phyloP scores from a whole-genome alignment of 2,329 filamentous ascomycete genomes.

The Aspergillus cejpii region DNA sequence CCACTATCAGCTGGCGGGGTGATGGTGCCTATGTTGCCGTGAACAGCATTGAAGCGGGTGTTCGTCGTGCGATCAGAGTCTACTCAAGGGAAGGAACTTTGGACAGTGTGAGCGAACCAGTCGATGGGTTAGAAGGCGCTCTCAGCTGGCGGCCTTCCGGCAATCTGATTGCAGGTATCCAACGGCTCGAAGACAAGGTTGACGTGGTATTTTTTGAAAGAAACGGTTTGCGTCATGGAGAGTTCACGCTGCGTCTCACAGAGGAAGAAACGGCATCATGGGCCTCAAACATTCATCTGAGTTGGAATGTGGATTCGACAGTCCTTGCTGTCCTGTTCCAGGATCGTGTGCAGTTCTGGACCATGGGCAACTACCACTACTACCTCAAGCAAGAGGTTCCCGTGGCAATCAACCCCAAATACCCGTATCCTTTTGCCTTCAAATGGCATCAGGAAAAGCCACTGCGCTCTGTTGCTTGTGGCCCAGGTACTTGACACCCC shows the following conservation, averaged over 20 bases:
- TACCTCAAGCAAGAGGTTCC: conserved; percentile 88
- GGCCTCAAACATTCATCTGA: conserved; percentile 57
- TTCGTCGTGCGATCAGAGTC: conserved; percentile 74
- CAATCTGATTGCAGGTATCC: conserved; percentile 82
- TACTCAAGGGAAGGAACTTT: conserved; percentile 85
- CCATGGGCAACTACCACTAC: conserved; percentile 95
- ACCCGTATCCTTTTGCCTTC: conserved; percentile 26
- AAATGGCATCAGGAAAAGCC: conserved; percentile 83
- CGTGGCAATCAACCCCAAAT: conserved; percentile 29
- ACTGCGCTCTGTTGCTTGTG: conserved; percentile 57
- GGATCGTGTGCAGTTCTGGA: conserved; percentile 85
- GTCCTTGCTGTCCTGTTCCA: conserved; percentile 74
- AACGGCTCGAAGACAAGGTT: conserved; percentile 60
- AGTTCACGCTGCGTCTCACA: conserved; percentile 71
- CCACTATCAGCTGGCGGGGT: conserved; percentile 83
- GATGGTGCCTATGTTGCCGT: conserved; percentile 88
- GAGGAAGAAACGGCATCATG: conserved; percentile 52
- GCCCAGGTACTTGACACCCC: conserved; percentile 37
- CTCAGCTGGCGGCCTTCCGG: conserved; percentile 89
- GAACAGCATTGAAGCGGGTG: conserved; percentile 64
- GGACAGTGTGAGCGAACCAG: conserved; percentile 89
- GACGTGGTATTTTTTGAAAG: conserved; percentile 94
- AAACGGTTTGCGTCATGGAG: conserved; percentile 92
- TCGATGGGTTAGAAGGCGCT: conserved; percentile 79
- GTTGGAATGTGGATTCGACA: conserved; percentile 89